Percentiles rank a stretch among this genome's conserved stretches.
Evolutionary conservation across 441 rosid species (phyloP).

Genomic region (Gossypium armourianum): DNA sequence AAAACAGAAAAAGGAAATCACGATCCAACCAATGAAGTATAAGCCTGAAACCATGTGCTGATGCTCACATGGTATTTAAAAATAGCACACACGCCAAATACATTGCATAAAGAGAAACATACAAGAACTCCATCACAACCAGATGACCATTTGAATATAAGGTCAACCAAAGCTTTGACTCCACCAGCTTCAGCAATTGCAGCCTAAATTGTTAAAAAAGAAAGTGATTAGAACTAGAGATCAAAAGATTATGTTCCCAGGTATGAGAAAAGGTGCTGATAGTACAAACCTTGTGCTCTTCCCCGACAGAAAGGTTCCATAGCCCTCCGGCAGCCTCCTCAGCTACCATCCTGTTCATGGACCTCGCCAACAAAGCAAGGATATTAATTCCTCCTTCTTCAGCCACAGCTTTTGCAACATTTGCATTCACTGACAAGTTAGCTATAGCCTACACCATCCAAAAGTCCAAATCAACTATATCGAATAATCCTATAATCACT

Average conservation of each 20-base stretch:
- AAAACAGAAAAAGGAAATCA: slow-evolving; percentile 20
- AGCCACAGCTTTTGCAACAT: slow-evolving; percentile 89
- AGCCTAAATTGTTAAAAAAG: slow-evolving; percentile 33
- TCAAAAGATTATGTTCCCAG: neutral
- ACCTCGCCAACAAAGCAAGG: slow-evolving; percentile 71
- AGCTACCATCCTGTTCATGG: slow-evolving; percentile 81
- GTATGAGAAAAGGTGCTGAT: neutral
- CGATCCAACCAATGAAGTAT: slow-evolving; percentile 10
- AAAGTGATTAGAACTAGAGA: slow-evolving; percentile 15
- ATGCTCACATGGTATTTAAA: slow-evolving; percentile 7
- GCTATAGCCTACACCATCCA: slow-evolving; percentile 59
- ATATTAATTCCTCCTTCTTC: slow-evolving; percentile 76
- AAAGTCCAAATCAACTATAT: slow-evolving; percentile 14
- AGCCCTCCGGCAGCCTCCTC: slow-evolving; percentile 99
- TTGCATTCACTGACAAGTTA: slow-evolving; percentile 83
- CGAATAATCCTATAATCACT: neutral
- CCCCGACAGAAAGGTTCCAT: slow-evolving; percentile 98
- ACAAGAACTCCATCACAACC: slow-evolving; percentile 93
- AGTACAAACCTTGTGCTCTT: slow-evolving; percentile 80
- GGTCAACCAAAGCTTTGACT: slow-evolving; percentile 82
- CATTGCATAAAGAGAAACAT: slow-evolving; percentile 16
- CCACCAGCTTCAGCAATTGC: slow-evolving; percentile 95
- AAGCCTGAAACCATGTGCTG: neutral
- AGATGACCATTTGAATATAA: slow-evolving; percentile 80
- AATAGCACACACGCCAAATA: neutral